Evolutionary conservation across 495 filamentous ascomycete species (phyloP), one percentile per base, ranked within the genome.

Genomic region (Chlorociboria aeruginascens): DNA sequence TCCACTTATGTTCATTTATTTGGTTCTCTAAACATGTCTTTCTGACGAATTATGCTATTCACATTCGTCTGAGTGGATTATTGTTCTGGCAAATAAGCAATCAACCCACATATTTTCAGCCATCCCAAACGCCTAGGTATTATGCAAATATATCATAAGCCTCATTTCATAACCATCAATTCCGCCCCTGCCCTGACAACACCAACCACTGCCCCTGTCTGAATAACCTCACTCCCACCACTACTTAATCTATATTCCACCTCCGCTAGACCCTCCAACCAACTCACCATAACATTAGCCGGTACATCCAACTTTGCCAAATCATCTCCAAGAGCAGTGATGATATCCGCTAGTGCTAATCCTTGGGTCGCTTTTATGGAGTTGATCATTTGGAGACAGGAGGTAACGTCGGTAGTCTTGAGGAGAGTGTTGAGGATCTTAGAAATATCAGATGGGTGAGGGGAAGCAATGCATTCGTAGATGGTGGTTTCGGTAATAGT

Each of bases 381-480:
- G 59, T 93, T 89, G 56, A 98, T 77, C 0, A 87, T 90, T 17
- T 78, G 77, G 35, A 98, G 70, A 55, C 89, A 94, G 2, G 83
- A 82, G 0, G 82, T 94, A 13, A 97, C 82, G 57, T 97, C 89
- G 40, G 79, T 76, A 3, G 81, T 94, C 13, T 70, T 78, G 6
- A 97, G 76, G 28, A 98, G 75, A 3, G 88, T 95, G 50, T 78
- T 70, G 44, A 85, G 71, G 51, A 98, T 98, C 52, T 83, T 73
- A 55, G 77, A 70, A 55, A 97, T 95, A 59, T 95, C 92, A 1
- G 77, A 74, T 0, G 92, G 93, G 58, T 92, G 90, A 8, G 92
- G 92, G 0, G 92, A 88, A 29, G 93, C 93, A 61, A 99, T 92
- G 63, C 92, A 99, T 65, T 93, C 86, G 70, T 94, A 97, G 60